phyloP scores from a whole-genome alignment of 140 eudicot species.

The Ambrosia hybrid region DNA sequence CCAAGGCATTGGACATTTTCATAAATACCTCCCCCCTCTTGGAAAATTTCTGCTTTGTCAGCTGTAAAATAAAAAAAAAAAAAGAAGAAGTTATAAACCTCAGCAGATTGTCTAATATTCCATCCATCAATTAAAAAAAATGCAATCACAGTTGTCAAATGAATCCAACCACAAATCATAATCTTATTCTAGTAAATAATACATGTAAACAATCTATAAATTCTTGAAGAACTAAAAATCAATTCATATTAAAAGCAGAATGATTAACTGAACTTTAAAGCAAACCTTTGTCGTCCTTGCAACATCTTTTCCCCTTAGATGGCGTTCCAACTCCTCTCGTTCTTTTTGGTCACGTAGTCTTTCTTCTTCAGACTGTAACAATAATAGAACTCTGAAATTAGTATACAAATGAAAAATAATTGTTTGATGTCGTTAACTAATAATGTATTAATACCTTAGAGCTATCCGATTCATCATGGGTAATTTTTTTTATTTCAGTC shows the following conservation, averaged over 20 bases:
- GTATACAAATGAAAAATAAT: background rate
- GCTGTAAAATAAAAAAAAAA: slow-evolving; percentile 43
- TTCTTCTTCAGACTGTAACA: slow-evolving; percentile 87
- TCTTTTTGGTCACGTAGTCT: slow-evolving; percentile 88
- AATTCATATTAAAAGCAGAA: background rate
- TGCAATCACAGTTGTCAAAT: background rate
- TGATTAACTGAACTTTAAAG: background rate
- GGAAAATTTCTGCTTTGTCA: slow-evolving; percentile 65
- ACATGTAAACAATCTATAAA: slow-evolving; percentile 3
- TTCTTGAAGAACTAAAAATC: background rate
- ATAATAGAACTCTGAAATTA: background rate
- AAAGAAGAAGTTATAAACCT: background rate
- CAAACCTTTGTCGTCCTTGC: slow-evolving; percentile 83
- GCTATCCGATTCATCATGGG: slow-evolving; percentile 35
- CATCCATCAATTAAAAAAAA: too few relatives aligned
- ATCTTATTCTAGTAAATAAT: slow-evolving; percentile 13
- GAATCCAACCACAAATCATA: slow-evolving; percentile 5
- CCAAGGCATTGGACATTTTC: slow-evolving; percentile 47
- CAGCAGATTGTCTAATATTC: too few relatives aligned
- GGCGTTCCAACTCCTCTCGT: slow-evolving; percentile 78
- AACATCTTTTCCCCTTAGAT: slow-evolving; percentile 80
- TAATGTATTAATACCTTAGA: slow-evolving; percentile 59
- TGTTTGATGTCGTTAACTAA: background rate
- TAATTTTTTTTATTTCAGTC: slow-evolving; percentile 47
- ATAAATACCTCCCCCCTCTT: slow-evolving; percentile 73